Conservation (phyloP, 2,329 filamentous ascomycete species). For the Mollisiaceae sp. region DNA sequence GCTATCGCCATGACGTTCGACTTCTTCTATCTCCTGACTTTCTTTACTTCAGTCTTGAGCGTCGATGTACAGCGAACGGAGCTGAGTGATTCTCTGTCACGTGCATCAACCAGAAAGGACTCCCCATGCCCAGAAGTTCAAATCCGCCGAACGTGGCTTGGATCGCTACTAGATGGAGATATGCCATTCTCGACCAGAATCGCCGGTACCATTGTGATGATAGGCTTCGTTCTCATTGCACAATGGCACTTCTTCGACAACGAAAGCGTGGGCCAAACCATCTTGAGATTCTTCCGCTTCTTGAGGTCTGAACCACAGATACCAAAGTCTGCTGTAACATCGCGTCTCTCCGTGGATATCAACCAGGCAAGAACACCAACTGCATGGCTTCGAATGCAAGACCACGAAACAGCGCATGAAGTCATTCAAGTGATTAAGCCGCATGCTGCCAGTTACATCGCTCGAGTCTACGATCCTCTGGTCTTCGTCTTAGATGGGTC, state of each 20-base stretch:
- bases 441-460: slow-evolving; percentile 71
- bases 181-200: slow-evolving; percentile 73
- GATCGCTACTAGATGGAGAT: slow-evolving; percentile 66
- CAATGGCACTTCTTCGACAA: slow-evolving; percentile 80
- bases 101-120: slow-evolving; percentile 50
- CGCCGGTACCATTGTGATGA: slow-evolving; percentile 74
- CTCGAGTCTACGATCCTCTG: slow-evolving; percentile 75
- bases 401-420: slow-evolving; percentile 78
- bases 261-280: slow-evolving; percentile 49
- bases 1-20: slow-evolving; percentile 78
- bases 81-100: slow-evolving; percentile 71
- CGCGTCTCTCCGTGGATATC: slow-evolving; percentile 60
- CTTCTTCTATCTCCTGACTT: slow-evolving; percentile 78
- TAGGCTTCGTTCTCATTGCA: slow-evolving; percentile 73
- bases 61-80: slow-evolving; percentile 80
- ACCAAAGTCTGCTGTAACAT: slow-evolving; percentile 36
- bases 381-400: slow-evolving; percentile 78
- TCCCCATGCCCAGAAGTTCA: slow-evolving; percentile 33
- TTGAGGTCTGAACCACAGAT: slow-evolving; percentile 20
- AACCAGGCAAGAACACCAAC: slow-evolving; percentile 78
- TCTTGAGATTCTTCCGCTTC: slow-evolving; percentile 43
- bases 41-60: slow-evolving; percentile 79
- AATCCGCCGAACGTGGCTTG: slow-evolving; percentile 57
- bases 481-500: slow-evolving; percentile 74
- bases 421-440: slow-evolving; percentile 79